phyloP scores from a whole-genome alignment of 2,329 filamentous ascomycete genomes.

The Aurifilum marmelostoma region DNA sequence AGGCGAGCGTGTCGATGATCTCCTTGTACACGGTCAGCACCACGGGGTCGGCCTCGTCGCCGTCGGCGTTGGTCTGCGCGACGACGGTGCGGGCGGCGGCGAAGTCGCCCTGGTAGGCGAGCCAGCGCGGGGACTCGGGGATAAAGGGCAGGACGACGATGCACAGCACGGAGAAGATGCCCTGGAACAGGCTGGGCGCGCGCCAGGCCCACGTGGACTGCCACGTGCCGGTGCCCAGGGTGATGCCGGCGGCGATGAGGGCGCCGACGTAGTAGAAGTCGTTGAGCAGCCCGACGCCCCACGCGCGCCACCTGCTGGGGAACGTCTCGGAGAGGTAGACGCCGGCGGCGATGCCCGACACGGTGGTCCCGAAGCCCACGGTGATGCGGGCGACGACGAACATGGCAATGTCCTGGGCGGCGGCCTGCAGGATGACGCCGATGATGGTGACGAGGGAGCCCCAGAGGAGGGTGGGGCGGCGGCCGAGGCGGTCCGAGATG shows the following conservation, averaged over 20 bases:
- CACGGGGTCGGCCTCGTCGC: constrained; percentile 44
- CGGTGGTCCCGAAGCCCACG: constrained; percentile 49
- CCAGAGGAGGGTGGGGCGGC: constrained; percentile 48
- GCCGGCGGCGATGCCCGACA: constrained; percentile 47
- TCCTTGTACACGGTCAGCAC: constrained; percentile 46
- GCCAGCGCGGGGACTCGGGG: constrained; percentile 53
- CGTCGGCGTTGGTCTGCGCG: constrained; percentile 48
- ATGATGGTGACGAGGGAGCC: constrained; percentile 46
- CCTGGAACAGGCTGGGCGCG: constrained; percentile 46
- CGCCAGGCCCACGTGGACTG: constrained; percentile 49
- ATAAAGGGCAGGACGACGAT: constrained; percentile 45
- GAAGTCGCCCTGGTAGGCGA: constrained; percentile 44
- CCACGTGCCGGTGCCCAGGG: constrained; percentile 45
- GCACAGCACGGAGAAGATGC: constrained; percentile 36
- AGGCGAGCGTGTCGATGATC: constrained; percentile 51
- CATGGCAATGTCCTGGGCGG: constrained; percentile 55
- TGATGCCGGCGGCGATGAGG: constrained; percentile 52
- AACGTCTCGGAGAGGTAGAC: constrained; percentile 56
- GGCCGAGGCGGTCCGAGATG: constrained; percentile 47
- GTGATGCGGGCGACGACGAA: constrained; percentile 52
- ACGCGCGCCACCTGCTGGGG: constrained; percentile 48
- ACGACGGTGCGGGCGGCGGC: constrained; percentile 47
- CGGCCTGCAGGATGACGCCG: constrained; percentile 50
- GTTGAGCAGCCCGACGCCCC: constrained; percentile 44
- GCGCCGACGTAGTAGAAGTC: constrained; percentile 44